Base-by-base conservation (phyloP, 2,329 filamentous ascomycete species). In the Zarea fungicola region DNA sequence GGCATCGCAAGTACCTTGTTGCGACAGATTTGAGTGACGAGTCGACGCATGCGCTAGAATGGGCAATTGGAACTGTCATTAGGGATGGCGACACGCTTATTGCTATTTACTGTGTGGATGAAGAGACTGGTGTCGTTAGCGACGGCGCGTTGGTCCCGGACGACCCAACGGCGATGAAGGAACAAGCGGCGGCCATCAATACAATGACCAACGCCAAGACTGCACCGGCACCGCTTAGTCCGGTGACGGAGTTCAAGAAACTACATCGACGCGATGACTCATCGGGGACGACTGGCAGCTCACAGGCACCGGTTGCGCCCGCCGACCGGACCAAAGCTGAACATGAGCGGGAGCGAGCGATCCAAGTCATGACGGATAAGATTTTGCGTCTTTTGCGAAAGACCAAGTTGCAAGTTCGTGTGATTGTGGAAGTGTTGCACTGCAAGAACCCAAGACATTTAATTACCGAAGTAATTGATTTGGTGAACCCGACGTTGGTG, bases 391-490 rank as follows among this genome's bases (percentile, higher is more conserved):
- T 97, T 39, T 70, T 99, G 52, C 80, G 92, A 52, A 96, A 95
- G 75, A 99, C 93, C 1, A 82, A 87, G 55, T 74, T 99, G 51
- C 92, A 99, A 65, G 91, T 96, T 42, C 83, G 90, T 50, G 87
- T 96, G 41, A 89, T 96, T 43, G 85, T 99, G 28, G 93, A 99
- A 68, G 92, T 97, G 23, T 85, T 99, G 56, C 93, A 97, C 69
- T 97, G 93, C 83, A 97, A 96, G 76, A 96, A 88, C 61, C 90
- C 93, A 4, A 92, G 93, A 66, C 91, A 96, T 65, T 78, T 97
- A 72, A 90, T 99, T 55, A 95, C 90, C 1, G 93, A 97, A 72
- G 90, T 96, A 70, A 97, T 99, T 66, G 93, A 99, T 65, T 81
- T 89, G 55, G 79, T 97, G 45, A 87, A 86, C 55, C 93, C 93